Evolutionary conservation across 768 basidiomycete species (phyloP), one percentile per base, ranked within the genome.

Genomic region (Pisolithus sp.): DNA sequence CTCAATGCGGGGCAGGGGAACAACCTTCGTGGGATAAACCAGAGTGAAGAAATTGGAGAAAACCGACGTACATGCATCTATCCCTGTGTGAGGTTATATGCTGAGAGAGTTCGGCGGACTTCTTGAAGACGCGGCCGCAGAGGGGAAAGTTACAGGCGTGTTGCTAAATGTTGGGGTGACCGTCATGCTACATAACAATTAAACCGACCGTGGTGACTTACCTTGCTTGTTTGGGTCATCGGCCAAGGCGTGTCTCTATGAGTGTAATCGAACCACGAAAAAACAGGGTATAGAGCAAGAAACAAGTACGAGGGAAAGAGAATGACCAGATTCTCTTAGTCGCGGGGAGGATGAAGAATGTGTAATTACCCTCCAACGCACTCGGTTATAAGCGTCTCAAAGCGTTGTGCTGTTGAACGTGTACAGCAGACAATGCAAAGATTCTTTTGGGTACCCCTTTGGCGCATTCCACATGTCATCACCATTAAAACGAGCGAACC

Each of bases 291-390:
- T 48, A 21, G 15, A 49, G 26, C 20, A 44, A 31, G 20, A 21
- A 44, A 20, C 26, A 8, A 42, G n/a, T 15, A 28, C 43, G 40
- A 24, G 46, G 43, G 49, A 15, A 41, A 18, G 56, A 55, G 62
- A 59, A 57, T 58, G 30, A 52, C 56, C 60, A 55, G 60, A 52
- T 55, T 57, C 59, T 53, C 54, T 42, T 15, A 21, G 20, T 47
- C 44, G 23, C 18, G 28, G 37, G 43, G 41, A 34, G 21, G 8
- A n/a, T 39, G 15, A 20, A 34, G 40, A 41, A 24, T 9, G 37
- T 20, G 20, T 17, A 10, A n/a, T 20, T 31, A 10, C 34, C 34
- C 34, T 34, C 10, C 34, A 13, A 7, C 30, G n/a, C 13, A 12
- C 6, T 24, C 20, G 6, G 15, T 13, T 44, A 64, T 63, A 58